Percentiles rank a stretch among this genome's conserved stretches.
These are phyloP conservation scores for Clausena lansium DNA, from an alignment of 345 rosid species.

Conservation along the genomic window DNA sequence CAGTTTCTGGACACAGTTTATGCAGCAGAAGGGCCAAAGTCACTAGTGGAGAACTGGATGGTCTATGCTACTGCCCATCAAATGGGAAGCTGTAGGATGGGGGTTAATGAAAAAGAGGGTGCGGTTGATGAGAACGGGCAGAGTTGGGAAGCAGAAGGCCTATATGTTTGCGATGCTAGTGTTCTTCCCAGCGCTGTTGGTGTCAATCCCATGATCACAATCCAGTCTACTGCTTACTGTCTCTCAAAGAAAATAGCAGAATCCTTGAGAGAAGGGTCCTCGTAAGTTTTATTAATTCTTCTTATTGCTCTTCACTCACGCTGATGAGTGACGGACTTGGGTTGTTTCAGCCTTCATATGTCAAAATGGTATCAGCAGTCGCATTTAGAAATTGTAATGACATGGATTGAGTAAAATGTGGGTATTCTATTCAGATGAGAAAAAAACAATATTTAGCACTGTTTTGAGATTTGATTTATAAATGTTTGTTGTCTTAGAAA, in stretches of 20 bases:
- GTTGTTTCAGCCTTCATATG: background rate
- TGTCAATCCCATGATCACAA: slow-evolving; percentile 73
- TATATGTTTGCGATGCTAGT: slow-evolving; percentile 62
- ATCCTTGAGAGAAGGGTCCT: slow-evolving; percentile 25
- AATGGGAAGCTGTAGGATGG: slow-evolving; percentile 72
- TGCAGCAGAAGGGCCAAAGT: slow-evolving; percentile 31
- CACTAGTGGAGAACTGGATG: slow-evolving; percentile 38
- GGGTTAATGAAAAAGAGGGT: slow-evolving; percentile 43
- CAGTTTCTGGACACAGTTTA: slow-evolving; percentile 47
- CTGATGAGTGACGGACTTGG: no score
- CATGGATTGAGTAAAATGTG: background rate
- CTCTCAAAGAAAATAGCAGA: slow-evolving; percentile 47
- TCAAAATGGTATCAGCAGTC: no score
- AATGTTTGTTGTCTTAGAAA: background rate
- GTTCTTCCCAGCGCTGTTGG: slow-evolving; percentile 62
- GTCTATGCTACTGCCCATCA: slow-evolving; percentile 52
- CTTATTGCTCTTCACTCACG: background rate
- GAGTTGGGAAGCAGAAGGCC: slow-evolving; percentile 60
- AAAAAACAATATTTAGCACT: background rate
- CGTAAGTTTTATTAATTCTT: background rate
- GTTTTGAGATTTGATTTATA: background rate
- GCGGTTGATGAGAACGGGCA: slow-evolving; percentile 54
- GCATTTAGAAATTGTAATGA: background rate
- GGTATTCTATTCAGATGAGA: background rate
- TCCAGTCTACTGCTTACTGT: slow-evolving; percentile 66